phyloP scores from a whole-genome alignment of 495 filamentous ascomycete species.

The Xylaria curta region DNA sequence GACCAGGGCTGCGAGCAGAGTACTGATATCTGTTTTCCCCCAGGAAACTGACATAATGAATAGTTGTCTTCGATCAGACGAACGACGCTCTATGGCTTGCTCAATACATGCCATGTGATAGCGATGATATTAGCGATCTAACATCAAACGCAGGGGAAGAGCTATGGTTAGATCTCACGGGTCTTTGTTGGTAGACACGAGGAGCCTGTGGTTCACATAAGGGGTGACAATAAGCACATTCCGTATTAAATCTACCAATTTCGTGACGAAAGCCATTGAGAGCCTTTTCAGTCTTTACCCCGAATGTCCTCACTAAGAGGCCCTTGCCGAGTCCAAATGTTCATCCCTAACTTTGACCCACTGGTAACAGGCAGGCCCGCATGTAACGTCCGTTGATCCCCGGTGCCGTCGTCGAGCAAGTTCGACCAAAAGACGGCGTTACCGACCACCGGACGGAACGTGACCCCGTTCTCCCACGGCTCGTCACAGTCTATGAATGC shows the following conservation, averaged over 20 bases:
- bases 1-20: background rate
- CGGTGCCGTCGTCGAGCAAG: slow-evolving; percentile 60
- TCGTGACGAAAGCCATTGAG: background rate
- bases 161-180: slow-evolving; percentile 38
- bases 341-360: slow-evolving; percentile 80
- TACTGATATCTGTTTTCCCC: background rate
- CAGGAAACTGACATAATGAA: slow-evolving; percentile 15
- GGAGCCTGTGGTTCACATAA: background rate
- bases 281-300: slow-evolving; percentile 35
- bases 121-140: slow-evolving; percentile 35
- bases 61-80: slow-evolving; percentile 55
- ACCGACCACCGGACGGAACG: slow-evolving; percentile 69
- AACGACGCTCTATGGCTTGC: slow-evolving; percentile 54
- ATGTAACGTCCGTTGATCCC: slow-evolving; percentile 72
- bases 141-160: slow-evolving; percentile 37
- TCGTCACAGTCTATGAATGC: slow-evolving; percentile 65
- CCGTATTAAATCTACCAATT: background rate
- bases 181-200: slow-evolving; percentile 30
- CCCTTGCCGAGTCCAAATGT: slow-evolving; percentile 70
- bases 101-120: slow-evolving; percentile 52
- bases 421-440: slow-evolving; percentile 84
- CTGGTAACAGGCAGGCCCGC: slow-evolving; percentile 70
- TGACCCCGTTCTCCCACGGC: slow-evolving; percentile 62
- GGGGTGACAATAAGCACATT: background rate
- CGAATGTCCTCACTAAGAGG: slow-evolving; percentile 43